Evolutionary conservation across 164 flowering plant genomes (phyloP), one percentile per base, ranked within the genome.

Genomic region (Platanus orientalis): DNA sequence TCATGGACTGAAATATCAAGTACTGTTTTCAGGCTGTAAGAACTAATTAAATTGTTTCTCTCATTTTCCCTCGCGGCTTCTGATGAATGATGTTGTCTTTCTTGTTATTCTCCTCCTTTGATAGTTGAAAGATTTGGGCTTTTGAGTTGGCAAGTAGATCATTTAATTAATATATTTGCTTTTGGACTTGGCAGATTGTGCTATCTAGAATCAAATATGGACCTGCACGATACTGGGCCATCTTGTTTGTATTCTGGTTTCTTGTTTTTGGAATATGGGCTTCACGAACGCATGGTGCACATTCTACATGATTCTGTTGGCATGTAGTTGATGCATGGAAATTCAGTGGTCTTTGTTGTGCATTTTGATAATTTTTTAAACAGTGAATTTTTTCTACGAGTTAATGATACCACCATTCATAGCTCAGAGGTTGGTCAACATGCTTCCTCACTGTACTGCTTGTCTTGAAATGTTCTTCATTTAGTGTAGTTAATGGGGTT

Each of bases 251-350:
- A 49, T 93, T 90, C 83, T 93, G 98, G 96, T 93, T 93, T 82
- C 97, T 93, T 61, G 96, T 93, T 49, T 93, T 93, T 75, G 96
- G 93, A 48, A 90, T 93, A 68, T 93, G 98, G 98, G 98, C 98
- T 26, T 93, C 97, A 32, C 71, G 96, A 54, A 82, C 94, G 7
- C 96, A 88, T 56, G 76, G 78, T 51, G 66, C 91, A 61, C 95
- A 80, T 71, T 20, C 81, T 12, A 77, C 82, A 47, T 84, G 76
- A 79, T 51, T 60, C 55, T 40, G 34, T 24, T 57, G 50, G 61
- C 63, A 49, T 63, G 60, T 1, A 7, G 32, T 39, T 67, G 23
- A 66, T 59, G 42, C 12, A 14, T 62, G 28, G 39, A 47, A 65
- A 57, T 10, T 39, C 30, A 23, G 2, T 23, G 39, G 23, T 29